Conservation (phyloP, 2,329 filamentous ascomycete genomes). For the Pleurostoma richardsiae region DNA sequence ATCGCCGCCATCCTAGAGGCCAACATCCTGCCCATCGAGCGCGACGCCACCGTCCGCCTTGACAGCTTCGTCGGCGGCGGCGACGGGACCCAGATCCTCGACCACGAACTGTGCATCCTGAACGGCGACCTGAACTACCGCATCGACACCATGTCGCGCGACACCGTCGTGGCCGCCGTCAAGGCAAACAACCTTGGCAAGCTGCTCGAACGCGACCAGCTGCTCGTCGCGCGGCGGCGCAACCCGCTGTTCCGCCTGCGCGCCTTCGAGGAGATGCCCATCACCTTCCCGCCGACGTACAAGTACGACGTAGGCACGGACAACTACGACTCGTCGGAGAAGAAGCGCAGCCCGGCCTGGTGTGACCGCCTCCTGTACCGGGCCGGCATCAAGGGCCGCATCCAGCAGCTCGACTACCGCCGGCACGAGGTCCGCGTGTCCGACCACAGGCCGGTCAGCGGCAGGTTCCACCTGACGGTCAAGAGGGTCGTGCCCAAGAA, state of each 20-base stretch:
- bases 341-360: constrained; percentile 91
- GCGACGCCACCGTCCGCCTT: constrained; percentile 60
- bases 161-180: constrained; percentile 84
- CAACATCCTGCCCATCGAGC: constrained; percentile 66
- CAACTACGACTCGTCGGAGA: constrained; percentile 90
- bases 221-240: constrained; percentile 81
- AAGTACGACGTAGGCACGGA: constrained; percentile 98
- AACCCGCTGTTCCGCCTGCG: constrained; percentile 87
- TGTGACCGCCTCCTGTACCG: constrained; percentile 91
- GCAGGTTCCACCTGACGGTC: constrained; percentile 73
- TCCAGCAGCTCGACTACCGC: constrained; percentile 83
- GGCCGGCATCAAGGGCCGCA: constrained; percentile 58
- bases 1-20: constrained; percentile 84
- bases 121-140: constrained; percentile 98
- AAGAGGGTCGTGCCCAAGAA: constrained; percentile 72
- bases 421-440: constrained; percentile 87
- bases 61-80: constrained; percentile 88
- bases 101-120: constrained; percentile 94
- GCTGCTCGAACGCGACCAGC: constrained; percentile 87
- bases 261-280: constrained; percentile 84
- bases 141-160: constrained; percentile 93
- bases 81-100: constrained; percentile 89
- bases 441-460: constrained; percentile 90
- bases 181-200: constrained; percentile 76
- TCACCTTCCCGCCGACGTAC: constrained; percentile 92